These are phyloP conservation scores for Tripidium arundinaceum DNA, from an alignment of 202 grass and related monocot genomes.

Conservation along the genomic window DNA sequence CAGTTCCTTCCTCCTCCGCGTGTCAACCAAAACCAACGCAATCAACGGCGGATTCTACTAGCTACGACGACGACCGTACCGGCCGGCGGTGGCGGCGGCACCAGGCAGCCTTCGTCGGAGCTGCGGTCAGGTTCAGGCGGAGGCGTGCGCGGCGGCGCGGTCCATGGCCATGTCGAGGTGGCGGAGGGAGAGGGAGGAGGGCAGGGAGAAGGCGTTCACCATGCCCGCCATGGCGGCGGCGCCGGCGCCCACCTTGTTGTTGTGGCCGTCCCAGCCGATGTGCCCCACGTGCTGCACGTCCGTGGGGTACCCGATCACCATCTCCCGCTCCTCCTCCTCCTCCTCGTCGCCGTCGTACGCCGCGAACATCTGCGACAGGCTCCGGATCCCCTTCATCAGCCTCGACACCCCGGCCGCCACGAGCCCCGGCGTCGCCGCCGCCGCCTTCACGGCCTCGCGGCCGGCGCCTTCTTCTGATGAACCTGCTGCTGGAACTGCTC, in stretches of 20 bases:
- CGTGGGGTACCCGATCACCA: conserved; percentile 77
- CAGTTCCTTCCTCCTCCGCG: not conserved
- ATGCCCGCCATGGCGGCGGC: conserved; percentile 31
- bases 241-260: conserved; percentile 28
- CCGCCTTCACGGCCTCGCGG: conserved; percentile 9
- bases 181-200: conserved; percentile 41
- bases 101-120: too few species aligned
- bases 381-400: conserved; percentile 71
- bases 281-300: conserved; percentile 84
- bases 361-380: conserved; percentile 55
- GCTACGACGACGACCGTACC: not conserved
- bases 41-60: not conserved
- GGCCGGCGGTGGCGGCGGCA: too few species aligned
- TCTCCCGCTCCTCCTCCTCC: conserved; percentile 43
- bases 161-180: conserved; percentile 66
- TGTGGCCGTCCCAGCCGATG: conserved; percentile 63
- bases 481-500: not conserved
- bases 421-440: not conserved
- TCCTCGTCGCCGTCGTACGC: conserved; percentile 26
- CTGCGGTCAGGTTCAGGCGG: not conserved
- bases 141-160: conserved; percentile 10
- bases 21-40: not conserved
- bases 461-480: not conserved
- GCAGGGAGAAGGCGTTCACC: conserved; percentile 48
- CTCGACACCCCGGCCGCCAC: conserved; percentile 50